Evolutionary conservation across 1,139 yeast genomes (phyloP), one percentile per base, ranked within the genome.

Genomic region (Pichia sp.): DNA sequence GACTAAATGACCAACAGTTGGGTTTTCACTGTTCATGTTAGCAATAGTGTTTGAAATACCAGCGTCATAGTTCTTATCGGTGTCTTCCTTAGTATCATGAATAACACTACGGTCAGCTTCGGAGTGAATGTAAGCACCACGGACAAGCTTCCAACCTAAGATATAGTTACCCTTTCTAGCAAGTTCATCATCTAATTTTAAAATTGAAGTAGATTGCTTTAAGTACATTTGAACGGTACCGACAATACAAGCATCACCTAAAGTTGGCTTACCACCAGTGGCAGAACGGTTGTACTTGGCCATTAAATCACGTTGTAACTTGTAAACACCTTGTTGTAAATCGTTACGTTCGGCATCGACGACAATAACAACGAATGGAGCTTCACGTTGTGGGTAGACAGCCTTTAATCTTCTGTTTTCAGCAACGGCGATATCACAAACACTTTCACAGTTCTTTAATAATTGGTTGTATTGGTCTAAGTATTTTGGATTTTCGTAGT

Each of bases 211-310:
- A 1, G 96, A 81, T 53, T 83, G 88, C 45, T 82, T 79, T 61
- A 93, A 75, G 68, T 93, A 93, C 89, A 91, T 82, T 70, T 93
- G 99, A 66, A 93, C 78, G 17, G 99, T 93, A 35, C 98, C 98
- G 47, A 88, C 87, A 27, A 89, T 88, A 24, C 87, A 79, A 24
- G 81, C 71, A 10, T 85, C 82, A n/a, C 53, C 53, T n/a, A 49
- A 24, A 10, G 42, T 34, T 34, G 52, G 46, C 12, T 46, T 49
- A 17, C 33, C 30, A 35, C 20, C 32, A n/a, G n/a, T 34, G 33
- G 38, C 20, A 46, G 71, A 63, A 41, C 79, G 79, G 72, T 91
- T 91, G 70, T 81, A 91, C 62, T 77, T 79, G 55, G 79, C 65
- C 74, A 85, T 89, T 67, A 91, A 75, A 59, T 83, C 78, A 65